Percentiles rank a stretch among this genome's conserved stretches.
Conservation (phyloP, 2,329 filamentous ascomycete genomes). For the Colletotrichum liriopes region DNA sequence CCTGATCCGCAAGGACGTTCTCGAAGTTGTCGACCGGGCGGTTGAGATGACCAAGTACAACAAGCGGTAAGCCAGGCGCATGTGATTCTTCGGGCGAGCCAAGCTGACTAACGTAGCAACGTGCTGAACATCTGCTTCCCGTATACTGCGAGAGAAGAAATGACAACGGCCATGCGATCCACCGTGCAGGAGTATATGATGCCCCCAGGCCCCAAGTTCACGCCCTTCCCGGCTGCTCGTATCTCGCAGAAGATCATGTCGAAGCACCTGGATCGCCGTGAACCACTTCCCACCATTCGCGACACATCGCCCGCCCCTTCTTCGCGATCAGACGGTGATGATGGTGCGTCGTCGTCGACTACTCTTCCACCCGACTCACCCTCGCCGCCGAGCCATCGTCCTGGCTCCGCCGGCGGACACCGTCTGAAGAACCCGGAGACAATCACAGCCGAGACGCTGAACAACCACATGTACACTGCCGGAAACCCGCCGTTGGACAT, state of each 20-base stretch:
- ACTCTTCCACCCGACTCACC: constrained; percentile 71
- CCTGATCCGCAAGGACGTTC: constrained; percentile 87
- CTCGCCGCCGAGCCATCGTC: constrained; percentile 52
- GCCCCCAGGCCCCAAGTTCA: constrained; percentile 75
- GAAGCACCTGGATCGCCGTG: constrained; percentile 69
- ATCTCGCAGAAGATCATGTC: constrained; percentile 89
- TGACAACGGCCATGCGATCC: constrained; percentile 88
- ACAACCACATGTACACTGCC: constrained; percentile 89
- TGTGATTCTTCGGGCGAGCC: constrained; percentile 31
- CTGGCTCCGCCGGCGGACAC: constrained; percentile 9
- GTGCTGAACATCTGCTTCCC: constrained; percentile 96
- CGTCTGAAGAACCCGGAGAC: constrained; percentile 79
- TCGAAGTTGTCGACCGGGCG: constrained; percentile 89
- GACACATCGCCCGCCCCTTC: constrained; percentile 64
- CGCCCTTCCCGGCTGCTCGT: constrained; percentile 88
- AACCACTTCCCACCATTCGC: constrained; percentile 63
- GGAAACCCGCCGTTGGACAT: constrained; percentile 90
- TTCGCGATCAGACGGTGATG: constrained; percentile 62
- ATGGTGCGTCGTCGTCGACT: constrained; percentile 72
- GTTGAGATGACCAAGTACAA: constrained; percentile 91
- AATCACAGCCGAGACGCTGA: constrained; percentile 87
- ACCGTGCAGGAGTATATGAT: constrained; percentile 91
- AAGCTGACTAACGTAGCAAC: constrained; percentile 55
- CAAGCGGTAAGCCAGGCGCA: constrained; percentile 70
- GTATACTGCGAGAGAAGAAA: constrained; percentile 96